Base-by-base conservation (phyloP, 495 filamentous ascomycete species). In the Penicillium flavigenum region DNA sequence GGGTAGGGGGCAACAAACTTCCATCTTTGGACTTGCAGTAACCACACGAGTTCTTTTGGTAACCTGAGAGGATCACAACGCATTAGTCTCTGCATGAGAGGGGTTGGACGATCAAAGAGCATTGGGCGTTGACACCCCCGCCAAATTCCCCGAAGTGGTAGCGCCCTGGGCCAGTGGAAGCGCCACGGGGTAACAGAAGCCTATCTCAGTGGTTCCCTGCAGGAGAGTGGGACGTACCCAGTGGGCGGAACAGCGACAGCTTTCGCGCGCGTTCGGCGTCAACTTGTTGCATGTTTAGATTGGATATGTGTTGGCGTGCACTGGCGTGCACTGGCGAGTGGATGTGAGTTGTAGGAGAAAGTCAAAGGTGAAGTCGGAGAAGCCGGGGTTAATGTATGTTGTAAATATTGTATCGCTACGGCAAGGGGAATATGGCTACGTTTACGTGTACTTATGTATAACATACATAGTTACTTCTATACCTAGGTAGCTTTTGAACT, bases 21-120 rank as follows among this genome's bases (percentile, higher is more conserved):
- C 79, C 79, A 70, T 75, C 64, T 39, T 75, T 64, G 39, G 75
- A 76, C 69, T 82, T 81, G 70, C 81, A 83, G 68, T 83, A 83
- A 56, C 81, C 81, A 64, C 81, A 83, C 26, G 72, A 71, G 54
- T 76, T 77, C 42, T 72, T 75, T 60, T 80, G 77, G 63, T 81
- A 81, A 51, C 78, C 78, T 81, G 62, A 29, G 17, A 51, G 32
- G 27, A 62, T 56, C 34, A 58, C 54, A 52, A 63, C 36, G 55
- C 55, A 45, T 64, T 51, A 63, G 56, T 54, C 34, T 58, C 11
- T 41, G 39, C 45, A 24, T 63, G 38, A 26, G 51, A 53, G 51
- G 31, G 52, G 34, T 41, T 34, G 39, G 32, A 54, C 26, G 36
- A 34, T 44, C 47, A 24, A 17, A 22, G 27, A 48, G 36, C 42